A percentile compares a stretch with the other conserved stretches of the same genome.
phyloP scores from a whole-genome alignment of 208 protist species.

The Naegleria lovaniensis region DNA sequence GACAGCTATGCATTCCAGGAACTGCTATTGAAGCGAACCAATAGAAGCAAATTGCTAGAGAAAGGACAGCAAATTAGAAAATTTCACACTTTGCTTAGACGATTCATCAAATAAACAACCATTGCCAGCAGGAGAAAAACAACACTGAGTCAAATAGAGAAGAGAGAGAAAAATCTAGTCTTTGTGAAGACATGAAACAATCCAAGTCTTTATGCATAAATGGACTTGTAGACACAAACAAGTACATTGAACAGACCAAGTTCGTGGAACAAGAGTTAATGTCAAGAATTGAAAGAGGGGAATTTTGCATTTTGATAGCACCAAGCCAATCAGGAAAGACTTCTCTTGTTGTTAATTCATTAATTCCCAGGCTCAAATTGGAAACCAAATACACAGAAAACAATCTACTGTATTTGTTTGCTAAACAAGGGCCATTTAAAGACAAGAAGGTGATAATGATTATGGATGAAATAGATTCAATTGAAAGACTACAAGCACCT shows the following conservation, averaged over 20 bases:
- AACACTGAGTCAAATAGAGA: neutral
- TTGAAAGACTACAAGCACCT: neutral
- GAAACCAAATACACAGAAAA: no score
- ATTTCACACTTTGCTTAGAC: neutral
- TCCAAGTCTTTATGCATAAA: neutral
- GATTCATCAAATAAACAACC: neutral
- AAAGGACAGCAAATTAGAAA: neutral
- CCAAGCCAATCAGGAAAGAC: constrained; percentile 15
- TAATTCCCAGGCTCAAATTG: neutral
- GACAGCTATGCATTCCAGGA: neutral
- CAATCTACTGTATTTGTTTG: neutral
- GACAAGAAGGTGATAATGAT: neutral
- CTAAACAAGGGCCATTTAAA: neutral
- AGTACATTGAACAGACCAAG: neutral
- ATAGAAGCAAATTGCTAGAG: neutral
- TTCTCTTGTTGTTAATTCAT: neutral
- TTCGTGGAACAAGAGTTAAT: neutral
- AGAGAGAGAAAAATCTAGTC: no score
- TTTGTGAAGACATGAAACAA: no score
- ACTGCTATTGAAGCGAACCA: neutral
- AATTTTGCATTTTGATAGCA: neutral
- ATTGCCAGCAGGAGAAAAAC: no score
- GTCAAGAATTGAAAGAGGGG: neutral
- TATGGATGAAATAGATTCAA: neutral
- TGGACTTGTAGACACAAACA: neutral